Evolutionary conservation across 345 rosid genomes (phyloP), one percentile per base, ranked within the genome.

Genomic region (Crucihimalaya himalaica): DNA sequence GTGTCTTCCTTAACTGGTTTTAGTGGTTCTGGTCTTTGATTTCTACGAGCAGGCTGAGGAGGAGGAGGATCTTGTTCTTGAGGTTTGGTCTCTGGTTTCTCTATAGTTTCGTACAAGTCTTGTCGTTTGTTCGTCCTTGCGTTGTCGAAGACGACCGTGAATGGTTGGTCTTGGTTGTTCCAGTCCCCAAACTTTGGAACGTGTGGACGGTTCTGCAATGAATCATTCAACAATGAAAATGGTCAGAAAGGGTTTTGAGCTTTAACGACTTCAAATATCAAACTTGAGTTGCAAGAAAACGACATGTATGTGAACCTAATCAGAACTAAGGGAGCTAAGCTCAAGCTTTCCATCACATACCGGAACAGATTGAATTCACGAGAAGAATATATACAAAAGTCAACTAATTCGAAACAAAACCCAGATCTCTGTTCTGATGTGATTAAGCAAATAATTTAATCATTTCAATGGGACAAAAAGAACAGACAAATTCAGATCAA

Each of bases 101-200:
- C 78, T 29, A 59, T 0, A 20, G 70, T 67, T 47, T 54, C 81
- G 53, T 72, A 72, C 29, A 73, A 67, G 23, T 78, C 77, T 29
- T 25, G 62, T 45, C 73, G 40, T 67, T 72, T 72, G 58, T 67
- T 73, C 4, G 67, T 77, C 40, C 78, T 67, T 6, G 81, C 81
- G 65, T 78, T 78, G 52, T 78, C 70, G 39, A 78, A 78, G 56
- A 73, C 77, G 19, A 35, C 70, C 28, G 81, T 78, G 74, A 72
- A 78, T 20, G 81, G 81, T 66, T 68, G 78, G 15, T 73, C 46
- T 68, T 72, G 74, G 53, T 72, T 72, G 56, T 29, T 67, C 81
- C 81, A 78, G n/a, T 78, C 78, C 4, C 81, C 81, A 16, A 78
- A 78, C 46, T 71, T 78, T 35, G 81, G 81, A 42, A 78, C 81